Conservation (phyloP, 768 basidiomycete species). For the Filobasidium wieringae region DNA sequence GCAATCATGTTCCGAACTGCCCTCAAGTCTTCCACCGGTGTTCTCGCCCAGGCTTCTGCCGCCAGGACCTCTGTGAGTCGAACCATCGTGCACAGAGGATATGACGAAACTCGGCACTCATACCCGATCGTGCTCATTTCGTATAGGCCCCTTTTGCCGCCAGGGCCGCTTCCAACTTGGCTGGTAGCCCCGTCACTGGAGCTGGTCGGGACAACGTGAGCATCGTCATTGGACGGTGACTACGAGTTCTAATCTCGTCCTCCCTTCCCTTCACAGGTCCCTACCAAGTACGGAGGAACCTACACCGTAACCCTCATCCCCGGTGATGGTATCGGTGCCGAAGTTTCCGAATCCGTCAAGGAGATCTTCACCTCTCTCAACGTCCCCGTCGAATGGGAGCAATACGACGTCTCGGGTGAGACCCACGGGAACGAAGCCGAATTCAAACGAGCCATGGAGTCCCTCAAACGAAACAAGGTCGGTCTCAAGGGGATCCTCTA, state of each 20-base stretch:
- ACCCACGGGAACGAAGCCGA: constrained; percentile 85
- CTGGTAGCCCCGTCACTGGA: not conserved
- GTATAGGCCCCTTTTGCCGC: not conserved
- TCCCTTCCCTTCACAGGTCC: constrained; percentile 18
- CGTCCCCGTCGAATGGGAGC: constrained; percentile 98
- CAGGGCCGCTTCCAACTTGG: not conserved
- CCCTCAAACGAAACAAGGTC: constrained; percentile 90
- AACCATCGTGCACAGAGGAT: not conserved
- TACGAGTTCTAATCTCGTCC: not conserved
- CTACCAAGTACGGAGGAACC: constrained; percentile 37
- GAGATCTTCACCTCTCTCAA: constrained; percentile 96
- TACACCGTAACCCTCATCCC: constrained; percentile 78
- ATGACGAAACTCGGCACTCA: no score
- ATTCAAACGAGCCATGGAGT: constrained; percentile 97
- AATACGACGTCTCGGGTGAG: constrained; percentile 94
- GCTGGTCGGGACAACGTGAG: constrained; percentile 6
- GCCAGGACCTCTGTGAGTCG: constrained; percentile 4
- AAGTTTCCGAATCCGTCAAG: constrained; percentile 96
- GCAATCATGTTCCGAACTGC: constrained; percentile 19
- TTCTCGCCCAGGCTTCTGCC: constrained; percentile 8
- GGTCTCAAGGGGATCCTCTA: constrained; percentile 98
- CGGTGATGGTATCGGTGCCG: constrained; percentile 92
- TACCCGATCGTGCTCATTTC: not conserved
- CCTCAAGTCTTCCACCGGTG: constrained; percentile 13
- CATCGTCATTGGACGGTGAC: not conserved